These are phyloP conservation scores for Psilocybe subaeruginosa DNA, from an alignment of 768 basidiomycete species.

Conservation along the genomic window DNA sequence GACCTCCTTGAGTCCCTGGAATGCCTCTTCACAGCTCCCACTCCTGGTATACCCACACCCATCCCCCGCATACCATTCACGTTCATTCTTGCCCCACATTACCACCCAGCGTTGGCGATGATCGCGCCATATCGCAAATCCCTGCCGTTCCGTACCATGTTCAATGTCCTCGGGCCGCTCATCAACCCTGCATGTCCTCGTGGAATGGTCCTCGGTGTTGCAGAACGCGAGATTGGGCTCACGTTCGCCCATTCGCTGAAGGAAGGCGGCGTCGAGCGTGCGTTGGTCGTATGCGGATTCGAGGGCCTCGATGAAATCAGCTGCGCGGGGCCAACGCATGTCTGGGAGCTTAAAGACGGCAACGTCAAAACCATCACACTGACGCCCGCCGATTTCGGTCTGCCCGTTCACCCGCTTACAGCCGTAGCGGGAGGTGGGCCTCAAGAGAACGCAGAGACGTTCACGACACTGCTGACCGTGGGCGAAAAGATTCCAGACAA, in stretches of 20 bases:
- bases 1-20: slow-evolving; percentile 87
- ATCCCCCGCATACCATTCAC: slow-evolving; percentile 80
- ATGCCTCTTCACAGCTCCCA: slow-evolving; percentile 72
- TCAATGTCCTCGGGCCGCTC: slow-evolving; percentile 93
- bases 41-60: slow-evolving; percentile 54
- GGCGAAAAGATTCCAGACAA: slow-evolving; percentile 56
- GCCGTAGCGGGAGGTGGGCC: slow-evolving; percentile 78
- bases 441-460: slow-evolving; percentile 77
- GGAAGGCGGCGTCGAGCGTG: slow-evolving; percentile 77
- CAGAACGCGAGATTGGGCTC: slow-evolving; percentile 76
- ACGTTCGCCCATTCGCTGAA: slow-evolving; percentile 79
- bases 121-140: slow-evolving; percentile 84
- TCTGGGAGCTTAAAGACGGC: slow-evolving; percentile 76
- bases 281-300: slow-evolving; percentile 90
- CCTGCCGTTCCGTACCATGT: slow-evolving; percentile 94
- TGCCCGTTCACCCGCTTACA: slow-evolving; percentile 67
- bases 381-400: slow-evolving; percentile 77
- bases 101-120: slow-evolving; percentile 83
- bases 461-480: slow-evolving; percentile 64
- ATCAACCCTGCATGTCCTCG: slow-evolving; percentile 88
- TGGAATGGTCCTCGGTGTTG: slow-evolving; percentile 92
- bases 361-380: slow-evolving; percentile 63
- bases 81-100: slow-evolving; percentile 93
- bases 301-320: slow-evolving; percentile 96
- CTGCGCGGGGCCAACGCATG: slow-evolving; percentile 87